phyloP scores from a whole-genome alignment of 106 monocot genomes.

The Chionographis japonica region DNA sequence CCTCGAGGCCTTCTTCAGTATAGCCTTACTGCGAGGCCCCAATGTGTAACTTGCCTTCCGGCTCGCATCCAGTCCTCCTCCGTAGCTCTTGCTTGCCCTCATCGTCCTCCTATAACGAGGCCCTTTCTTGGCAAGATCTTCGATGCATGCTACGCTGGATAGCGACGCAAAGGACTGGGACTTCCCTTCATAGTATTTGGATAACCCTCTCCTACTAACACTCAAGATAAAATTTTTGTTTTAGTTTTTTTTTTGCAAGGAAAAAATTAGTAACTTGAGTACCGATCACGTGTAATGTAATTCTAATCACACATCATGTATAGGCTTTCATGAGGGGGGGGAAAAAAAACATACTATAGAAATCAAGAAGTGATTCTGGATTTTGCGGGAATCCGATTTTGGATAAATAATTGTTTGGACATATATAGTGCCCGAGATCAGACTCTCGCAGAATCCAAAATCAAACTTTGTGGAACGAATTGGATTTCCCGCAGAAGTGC shows the following conservation, averaged over 20 bases:
- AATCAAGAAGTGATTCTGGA: no score
- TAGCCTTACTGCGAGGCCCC: not conserved
- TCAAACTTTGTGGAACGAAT: no score
- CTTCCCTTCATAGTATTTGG: slow-evolving; percentile 47
- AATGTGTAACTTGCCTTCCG: not conserved
- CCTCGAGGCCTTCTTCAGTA: slow-evolving; percentile 10
- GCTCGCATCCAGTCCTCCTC: slow-evolving; percentile 7
- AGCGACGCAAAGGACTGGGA: slow-evolving; percentile 54
- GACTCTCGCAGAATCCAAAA: no score
- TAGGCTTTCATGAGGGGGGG: no score
- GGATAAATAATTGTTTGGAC: no score
- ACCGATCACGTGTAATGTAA: not conserved
- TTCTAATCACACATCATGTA: no score
- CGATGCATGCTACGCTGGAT: slow-evolving; percentile 24
- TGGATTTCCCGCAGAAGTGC: no score
- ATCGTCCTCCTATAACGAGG: slow-evolving; percentile 21
- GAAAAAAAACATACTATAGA: no score
- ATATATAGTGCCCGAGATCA: no score
- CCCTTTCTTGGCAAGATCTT: slow-evolving; percentile 46
- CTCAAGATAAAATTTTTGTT: not conserved
- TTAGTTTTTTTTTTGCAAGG: not conserved
- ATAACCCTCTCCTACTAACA: slow-evolving; percentile 46
- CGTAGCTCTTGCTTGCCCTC: slow-evolving; percentile 28
- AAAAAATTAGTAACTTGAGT: not conserved
- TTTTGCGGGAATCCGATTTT: no score